Conservation (phyloP, 352 stramenopile species). For the Thraustochytrium sp. region DNA sequence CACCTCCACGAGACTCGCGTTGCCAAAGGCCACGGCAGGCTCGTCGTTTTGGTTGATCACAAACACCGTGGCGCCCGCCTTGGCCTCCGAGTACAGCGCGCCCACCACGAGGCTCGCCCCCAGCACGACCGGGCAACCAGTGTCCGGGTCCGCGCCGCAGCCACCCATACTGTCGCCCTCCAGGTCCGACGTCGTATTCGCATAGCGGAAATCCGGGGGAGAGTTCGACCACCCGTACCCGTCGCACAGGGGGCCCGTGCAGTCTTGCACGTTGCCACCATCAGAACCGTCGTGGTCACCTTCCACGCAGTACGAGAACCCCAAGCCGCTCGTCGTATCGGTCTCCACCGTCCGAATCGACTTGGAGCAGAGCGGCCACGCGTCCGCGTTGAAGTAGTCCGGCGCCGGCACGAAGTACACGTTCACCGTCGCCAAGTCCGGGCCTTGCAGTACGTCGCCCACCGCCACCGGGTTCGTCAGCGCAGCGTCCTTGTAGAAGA, state of each 20-base stretch:
- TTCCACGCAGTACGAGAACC: not conserved
- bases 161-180: not conserved
- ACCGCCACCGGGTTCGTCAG: not conserved
- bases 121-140: not conserved
- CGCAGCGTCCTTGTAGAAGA: not conserved
- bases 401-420: not conserved
- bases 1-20: not conserved
- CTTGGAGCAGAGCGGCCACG: not conserved
- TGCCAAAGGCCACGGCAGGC: not conserved
- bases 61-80: not conserved
- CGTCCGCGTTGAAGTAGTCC: slow-evolving; percentile 3
- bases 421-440: not conserved
- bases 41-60: not conserved
- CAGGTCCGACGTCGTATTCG: not conserved
- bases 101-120: not conserved
- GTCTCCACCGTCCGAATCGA: not conserved
- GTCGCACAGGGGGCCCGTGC: not conserved
- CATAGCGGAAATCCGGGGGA: not conserved
- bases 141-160: not conserved
- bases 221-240: not conserved
- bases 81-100: not conserved
- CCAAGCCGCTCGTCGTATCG: not conserved
- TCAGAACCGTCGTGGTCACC: too few species aligned
- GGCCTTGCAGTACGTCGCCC: not conserved
- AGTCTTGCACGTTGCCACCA: not conserved